phyloP scores from a whole-genome alignment of 768 basidiomycete genomes.

The Russula virescens region DNA sequence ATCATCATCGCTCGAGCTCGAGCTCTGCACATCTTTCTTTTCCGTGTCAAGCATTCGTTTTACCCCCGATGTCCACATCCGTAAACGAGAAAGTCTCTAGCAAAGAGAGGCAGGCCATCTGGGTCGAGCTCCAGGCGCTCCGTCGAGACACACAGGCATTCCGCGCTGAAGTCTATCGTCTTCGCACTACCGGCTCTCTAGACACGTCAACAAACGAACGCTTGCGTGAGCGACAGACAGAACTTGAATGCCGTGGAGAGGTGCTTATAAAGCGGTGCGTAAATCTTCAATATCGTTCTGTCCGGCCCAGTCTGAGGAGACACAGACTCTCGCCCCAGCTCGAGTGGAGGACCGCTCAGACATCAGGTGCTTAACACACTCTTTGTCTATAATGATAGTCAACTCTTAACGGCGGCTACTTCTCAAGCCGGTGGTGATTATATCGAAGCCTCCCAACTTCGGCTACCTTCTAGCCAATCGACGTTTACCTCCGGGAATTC shows the following conservation, averaged over 20 bases:
- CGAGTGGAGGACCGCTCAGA: not conserved
- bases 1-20: no score
- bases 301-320: not conserved
- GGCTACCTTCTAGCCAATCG: not conserved
- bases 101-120: constrained; percentile 10
- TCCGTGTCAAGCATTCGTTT: not conserved
- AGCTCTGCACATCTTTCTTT: no score
- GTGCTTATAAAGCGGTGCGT: constrained; percentile 9
- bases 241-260: constrained; percentile 14
- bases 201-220: constrained; percentile 1
- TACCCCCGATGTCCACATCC: not conserved
- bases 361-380: not conserved
- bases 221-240: constrained; percentile 1
- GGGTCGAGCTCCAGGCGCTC: constrained; percentile 1
- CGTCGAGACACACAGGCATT: constrained; percentile 9
- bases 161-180: constrained; percentile 12
- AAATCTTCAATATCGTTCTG: not conserved
- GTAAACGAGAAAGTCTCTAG: not conserved
- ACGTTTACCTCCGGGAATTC: not conserved
- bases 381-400: not conserved
- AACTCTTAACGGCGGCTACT: not conserved
- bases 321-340: constrained; percentile 11
- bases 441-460: not conserved
- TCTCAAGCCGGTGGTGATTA: not conserved
- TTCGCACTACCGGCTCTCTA: constrained; percentile 2